Percentiles rank a stretch among this genome's conserved stretches.
These are phyloP conservation scores for Forsythia suspensa DNA, from an alignment of 257 asterid genomes.

Conservation along the genomic window DNA sequence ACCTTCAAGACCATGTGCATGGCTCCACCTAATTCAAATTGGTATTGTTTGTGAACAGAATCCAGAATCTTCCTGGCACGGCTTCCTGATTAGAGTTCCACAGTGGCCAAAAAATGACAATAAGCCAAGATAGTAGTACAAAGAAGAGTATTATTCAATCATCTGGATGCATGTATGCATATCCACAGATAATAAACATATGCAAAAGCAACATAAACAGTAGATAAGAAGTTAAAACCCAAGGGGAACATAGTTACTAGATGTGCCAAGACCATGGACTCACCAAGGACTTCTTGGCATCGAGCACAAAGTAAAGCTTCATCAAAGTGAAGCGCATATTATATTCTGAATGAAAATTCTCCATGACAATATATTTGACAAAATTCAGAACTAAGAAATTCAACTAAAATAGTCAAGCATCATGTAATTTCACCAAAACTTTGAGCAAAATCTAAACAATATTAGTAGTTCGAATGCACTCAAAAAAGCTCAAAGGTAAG, in stretches of 20 bases:
- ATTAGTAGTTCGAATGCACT: not conserved
- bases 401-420: not conserved
- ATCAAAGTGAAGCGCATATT: not conserved
- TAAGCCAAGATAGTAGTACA: constrained; percentile 6
- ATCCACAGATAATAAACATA: not conserved
- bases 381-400: not conserved
- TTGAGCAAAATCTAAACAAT: not conserved
- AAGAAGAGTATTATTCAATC: not conserved
- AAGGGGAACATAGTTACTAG: not conserved
- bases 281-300: not conserved
- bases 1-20: constrained; percentile 67
- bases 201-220: not conserved
- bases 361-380: not conserved
- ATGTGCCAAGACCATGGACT: not conserved
- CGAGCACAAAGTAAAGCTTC: not conserved
- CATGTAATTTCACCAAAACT: not conserved
- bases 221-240: constrained; percentile 5
- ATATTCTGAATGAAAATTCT: not conserved
- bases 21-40: constrained; percentile 63
- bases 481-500: not conserved
- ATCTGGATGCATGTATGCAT: constrained; percentile 14
- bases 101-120: constrained; percentile 14
- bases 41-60: constrained; percentile 64
- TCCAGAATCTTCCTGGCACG: constrained; percentile 54
- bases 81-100: constrained; percentile 40